phyloP scores from a whole-genome alignment of 495 filamentous ascomycete genomes.

The Penicillium flavigenum region DNA sequence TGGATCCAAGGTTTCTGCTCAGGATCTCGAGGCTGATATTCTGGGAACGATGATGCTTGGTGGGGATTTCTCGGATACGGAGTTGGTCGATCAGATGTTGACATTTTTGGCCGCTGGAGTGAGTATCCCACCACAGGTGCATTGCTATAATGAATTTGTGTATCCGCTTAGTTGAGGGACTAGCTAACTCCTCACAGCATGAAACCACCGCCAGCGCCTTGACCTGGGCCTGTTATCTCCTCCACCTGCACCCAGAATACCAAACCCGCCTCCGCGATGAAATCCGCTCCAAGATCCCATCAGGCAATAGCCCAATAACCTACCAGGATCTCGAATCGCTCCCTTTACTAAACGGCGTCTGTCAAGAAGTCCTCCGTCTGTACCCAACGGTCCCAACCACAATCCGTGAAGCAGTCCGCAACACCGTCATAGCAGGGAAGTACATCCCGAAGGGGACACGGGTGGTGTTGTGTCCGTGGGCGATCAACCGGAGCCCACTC shows the following conservation, averaged over 20 bases:
- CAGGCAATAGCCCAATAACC: conserved; percentile 28
- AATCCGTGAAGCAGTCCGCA: conserved; percentile 46
- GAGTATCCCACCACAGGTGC: conserved; percentile 3
- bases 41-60: conserved; percentile 51
- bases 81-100: conserved; percentile 54
- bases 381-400: conserved; percentile 54
- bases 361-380: conserved; percentile 49
- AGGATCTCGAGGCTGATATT: conserved; percentile 67
- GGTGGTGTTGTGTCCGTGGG: conserved; percentile 45
- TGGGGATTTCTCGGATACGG: conserved; percentile 57
- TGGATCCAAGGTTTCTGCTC: conserved; percentile 55
- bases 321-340: conserved; percentile 47
- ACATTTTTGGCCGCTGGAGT: conserved; percentile 55
- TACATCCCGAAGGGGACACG: conserved; percentile 46
- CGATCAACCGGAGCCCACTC: conserved; percentile 39
- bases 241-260: conserved; percentile 45
- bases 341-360: conserved; percentile 53
- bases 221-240: conserved; percentile 53
- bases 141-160: neutral
- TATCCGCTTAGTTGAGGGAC: neutral
- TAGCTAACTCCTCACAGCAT: conserved; percentile 28
- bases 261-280: conserved; percentile 50
- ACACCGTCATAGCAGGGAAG: conserved; percentile 45
- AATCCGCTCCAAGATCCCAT: conserved; percentile 43
- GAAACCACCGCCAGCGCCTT: conserved; percentile 56